A percentile compares a stretch with the other conserved stretches of the same genome.
Evolutionary conservation across 2,329 filamentous ascomycete genomes (phyloP).

Genomic region (Chaetomiaceae sp.): DNA sequence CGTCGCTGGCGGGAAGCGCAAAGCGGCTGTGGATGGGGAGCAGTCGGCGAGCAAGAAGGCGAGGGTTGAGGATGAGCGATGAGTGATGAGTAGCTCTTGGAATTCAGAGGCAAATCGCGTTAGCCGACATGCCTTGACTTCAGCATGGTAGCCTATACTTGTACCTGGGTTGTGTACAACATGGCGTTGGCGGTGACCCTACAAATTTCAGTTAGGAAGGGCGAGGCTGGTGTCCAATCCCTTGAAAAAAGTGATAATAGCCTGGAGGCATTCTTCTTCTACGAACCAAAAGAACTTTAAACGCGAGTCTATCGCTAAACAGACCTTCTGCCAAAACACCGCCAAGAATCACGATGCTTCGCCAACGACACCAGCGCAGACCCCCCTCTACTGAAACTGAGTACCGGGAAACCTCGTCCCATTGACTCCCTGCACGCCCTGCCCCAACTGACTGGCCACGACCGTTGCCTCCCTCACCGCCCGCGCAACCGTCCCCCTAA

Average conservation of each 20-base stretch:
- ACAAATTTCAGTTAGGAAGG: too few species aligned
- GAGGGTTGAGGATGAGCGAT: conserved; percentile 30
- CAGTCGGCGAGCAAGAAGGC: conserved; percentile 39
- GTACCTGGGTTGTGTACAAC: too few species aligned
- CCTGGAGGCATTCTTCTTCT: not conserved
- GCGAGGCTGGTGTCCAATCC: not conserved
- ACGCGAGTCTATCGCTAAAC: not conserved
- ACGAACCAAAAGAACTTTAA: not conserved
- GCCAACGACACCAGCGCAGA: not conserved
- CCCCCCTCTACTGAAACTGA: conserved; percentile 19
- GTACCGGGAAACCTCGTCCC: conserved; percentile 34
- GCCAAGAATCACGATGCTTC: not conserved
- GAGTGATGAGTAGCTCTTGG: too few species aligned
- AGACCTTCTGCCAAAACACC: not conserved
- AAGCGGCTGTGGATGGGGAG: conserved; percentile 29
- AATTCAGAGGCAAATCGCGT: too few species aligned
- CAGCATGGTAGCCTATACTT: too few species aligned
- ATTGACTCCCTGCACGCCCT: conserved; percentile 46
- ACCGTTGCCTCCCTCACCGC: conserved; percentile 66
- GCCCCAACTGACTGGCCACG: conserved; percentile 60
- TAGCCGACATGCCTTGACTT: too few species aligned
- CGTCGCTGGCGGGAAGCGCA: conserved; percentile 39
- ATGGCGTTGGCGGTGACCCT: too few species aligned
- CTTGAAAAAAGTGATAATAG: too few species aligned
- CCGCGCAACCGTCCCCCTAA: conserved; percentile 60